A percentile compares a stretch with the other conserved stretches of the same genome.
phyloP scores from a whole-genome alignment of 257 asterid genomes.

The Nicotiana knightiana region DNA sequence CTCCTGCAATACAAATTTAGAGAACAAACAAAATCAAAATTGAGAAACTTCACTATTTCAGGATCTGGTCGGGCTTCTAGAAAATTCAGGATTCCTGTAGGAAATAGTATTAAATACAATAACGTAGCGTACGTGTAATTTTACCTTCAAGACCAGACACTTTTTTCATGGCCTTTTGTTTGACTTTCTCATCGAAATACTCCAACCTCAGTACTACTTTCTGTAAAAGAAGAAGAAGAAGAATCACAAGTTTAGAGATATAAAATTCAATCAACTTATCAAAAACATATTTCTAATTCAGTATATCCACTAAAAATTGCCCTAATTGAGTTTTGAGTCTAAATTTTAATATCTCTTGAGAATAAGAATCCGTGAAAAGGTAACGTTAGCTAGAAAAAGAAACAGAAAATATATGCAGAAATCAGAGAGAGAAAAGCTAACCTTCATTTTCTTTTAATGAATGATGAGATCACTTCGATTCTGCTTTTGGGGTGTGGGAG shows the following conservation, averaged over 20 bases:
- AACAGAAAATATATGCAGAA: neutral
- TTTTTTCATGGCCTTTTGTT: constrained; percentile 23
- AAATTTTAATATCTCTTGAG: neutral
- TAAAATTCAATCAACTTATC: no score
- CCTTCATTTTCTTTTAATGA: neutral
- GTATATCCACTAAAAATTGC: neutral
- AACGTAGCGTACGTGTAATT: neutral
- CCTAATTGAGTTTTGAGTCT: neutral
- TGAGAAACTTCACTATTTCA: neutral
- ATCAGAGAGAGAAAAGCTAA: neutral
- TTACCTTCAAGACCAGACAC: constrained; percentile 23
- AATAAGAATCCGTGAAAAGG: neutral
- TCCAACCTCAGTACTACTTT: constrained; percentile 27
- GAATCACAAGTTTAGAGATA: neutral
- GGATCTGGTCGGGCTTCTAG: neutral
- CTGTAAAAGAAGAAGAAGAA: constrained; percentile 15
- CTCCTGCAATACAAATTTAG: constrained; percentile 27
- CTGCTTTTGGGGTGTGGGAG: neutral
- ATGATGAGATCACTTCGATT: neutral
- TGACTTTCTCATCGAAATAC: constrained; percentile 21
- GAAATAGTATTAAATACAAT: neutral
- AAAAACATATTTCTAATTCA: neutral
- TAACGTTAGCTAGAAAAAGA: neutral
- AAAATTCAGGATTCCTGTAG: neutral
- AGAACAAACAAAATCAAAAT: neutral